These are phyloP conservation scores for Comarum palustre DNA, from an alignment of 306 rosid genomes.

Conservation along the genomic window DNA sequence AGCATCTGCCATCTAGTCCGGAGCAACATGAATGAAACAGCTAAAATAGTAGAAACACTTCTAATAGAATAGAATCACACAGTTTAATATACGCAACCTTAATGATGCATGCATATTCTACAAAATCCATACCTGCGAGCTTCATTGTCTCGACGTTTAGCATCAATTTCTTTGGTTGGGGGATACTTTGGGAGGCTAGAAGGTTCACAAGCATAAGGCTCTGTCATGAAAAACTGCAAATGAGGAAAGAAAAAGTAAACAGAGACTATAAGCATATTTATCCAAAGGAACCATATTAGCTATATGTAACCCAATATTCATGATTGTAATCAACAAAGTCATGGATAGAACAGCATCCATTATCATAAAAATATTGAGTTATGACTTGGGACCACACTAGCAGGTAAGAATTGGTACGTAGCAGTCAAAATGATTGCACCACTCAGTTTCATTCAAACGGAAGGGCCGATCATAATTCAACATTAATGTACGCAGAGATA, in stretches of 20 bases:
- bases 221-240: slow-evolving; percentile 77
- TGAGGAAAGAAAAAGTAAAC: slow-evolving; percentile 31
- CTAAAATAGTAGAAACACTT: background rate
- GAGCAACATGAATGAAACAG: background rate
- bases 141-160: slow-evolving; percentile 79
- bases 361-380: background rate
- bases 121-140: slow-evolving; percentile 55
- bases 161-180: slow-evolving; percentile 93
- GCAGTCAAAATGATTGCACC: slow-evolving; percentile 8
- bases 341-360: background rate
- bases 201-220: slow-evolving; percentile 88
- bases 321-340: background rate
- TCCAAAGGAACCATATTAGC: slow-evolving; percentile 3
- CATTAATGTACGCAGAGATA: background rate
- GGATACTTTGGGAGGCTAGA: slow-evolving; percentile 94
- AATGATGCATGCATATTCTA: slow-evolving; percentile 18
- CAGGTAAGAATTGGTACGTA: background rate
- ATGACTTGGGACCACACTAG: slow-evolving; percentile 18
- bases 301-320: background rate
- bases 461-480: background rate
- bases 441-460: background rate
- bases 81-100: background rate
- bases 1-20: background rate
- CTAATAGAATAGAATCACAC: background rate
- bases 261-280: slow-evolving; percentile 15